phyloP scores from a whole-genome alignment of 2,329 filamentous ascomycete genomes.

The Colletotrichum siamense region DNA sequence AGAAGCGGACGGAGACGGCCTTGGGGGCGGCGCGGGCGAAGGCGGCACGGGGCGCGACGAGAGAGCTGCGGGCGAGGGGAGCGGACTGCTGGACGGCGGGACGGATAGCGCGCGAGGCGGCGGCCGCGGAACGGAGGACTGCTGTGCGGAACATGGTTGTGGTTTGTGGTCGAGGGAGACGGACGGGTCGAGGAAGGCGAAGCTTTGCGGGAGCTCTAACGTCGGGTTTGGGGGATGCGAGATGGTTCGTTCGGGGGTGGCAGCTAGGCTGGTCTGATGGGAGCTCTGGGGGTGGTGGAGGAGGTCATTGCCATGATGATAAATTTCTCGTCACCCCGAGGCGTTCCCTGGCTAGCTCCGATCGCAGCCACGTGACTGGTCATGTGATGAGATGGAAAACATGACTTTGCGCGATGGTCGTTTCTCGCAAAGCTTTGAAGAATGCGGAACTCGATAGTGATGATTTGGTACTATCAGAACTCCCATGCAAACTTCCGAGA shows the following conservation, averaged over 20 bases:
- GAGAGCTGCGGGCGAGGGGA: conserved; percentile 50
- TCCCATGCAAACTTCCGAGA: background rate
- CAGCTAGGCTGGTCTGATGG: conserved; percentile 4
- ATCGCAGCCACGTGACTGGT: conserved; percentile 1
- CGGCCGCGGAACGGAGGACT: conserved; percentile 78
- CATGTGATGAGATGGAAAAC: background rate
- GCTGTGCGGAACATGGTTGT: conserved; percentile 87
- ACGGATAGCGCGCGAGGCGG: conserved; percentile 54
- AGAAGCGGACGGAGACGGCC: conserved; percentile 75
- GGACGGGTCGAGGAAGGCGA: background rate
- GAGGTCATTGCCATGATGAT: conserved; percentile 21
- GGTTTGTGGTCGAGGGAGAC: conserved; percentile 13
- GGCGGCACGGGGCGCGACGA: conserved; percentile 64
- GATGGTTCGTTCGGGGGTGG: background rate
- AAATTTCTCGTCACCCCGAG: conserved; percentile 26
- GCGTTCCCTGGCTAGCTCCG: conserved; percentile 14
- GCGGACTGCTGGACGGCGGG: conserved; percentile 63
- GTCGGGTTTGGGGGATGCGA: background rate
- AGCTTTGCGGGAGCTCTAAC: background rate
- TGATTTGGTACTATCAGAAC: accelerated
- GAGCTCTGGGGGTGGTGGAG: conserved; percentile 11
- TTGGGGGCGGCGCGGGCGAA: conserved; percentile 65
- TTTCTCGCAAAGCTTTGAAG: too few relatives aligned
- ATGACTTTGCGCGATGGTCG: background rate
- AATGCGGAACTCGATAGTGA: accelerated